Evolutionary conservation across 352 stramenopile species (phyloP), one percentile per base, ranked within the genome.

Genomic region (Globisporangium canariense): DNA sequence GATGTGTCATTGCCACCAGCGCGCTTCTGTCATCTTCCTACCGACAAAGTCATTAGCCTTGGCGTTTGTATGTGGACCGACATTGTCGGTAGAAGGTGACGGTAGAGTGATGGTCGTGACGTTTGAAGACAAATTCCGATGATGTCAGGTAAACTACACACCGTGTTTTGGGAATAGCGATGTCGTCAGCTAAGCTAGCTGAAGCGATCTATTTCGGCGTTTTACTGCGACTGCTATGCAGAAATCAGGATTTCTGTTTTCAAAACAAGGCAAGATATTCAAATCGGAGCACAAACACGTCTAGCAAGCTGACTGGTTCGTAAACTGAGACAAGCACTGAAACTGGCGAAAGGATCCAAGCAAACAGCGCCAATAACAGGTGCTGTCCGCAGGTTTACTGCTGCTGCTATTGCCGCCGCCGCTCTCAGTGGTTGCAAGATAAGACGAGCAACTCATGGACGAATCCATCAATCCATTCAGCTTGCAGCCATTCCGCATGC

Each of bases 81-180:
- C 45, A 51, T 51, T 47, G 45, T 28, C 45, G 45, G 45, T 51
- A 51, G 45, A 51, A 11, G 7, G 7, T 51, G 45, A 6, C 45
- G 45, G 45, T 51, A 51, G 45, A 51, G 45, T 51, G 45, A 51
- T 51, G 45, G 45, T 51, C 45, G 45, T 51, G 45, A 51, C 45
- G 45, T 51, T 51, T 51, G 14, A 30, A 30, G 10, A n/a, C 45
- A 51, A 51, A 51, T 51, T 25, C 18, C 45, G n/a, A 51, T 51
- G 45, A 51, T 51, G 45, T 51, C 45, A 51, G 45, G 45, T 1
- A 51, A 6, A 8, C n/a, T 25, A 7, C 2, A 1, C 45, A 51
- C 45, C 45, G 45, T 51, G n/a, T 30, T 51, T 51, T 51, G 45
- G 1, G 45, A 51, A 51, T 16, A 30, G 1, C 1, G n/a, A 30